phyloP scores from a whole-genome alignment of 345 rosid genomes.

The Brassica juncea region DNA sequence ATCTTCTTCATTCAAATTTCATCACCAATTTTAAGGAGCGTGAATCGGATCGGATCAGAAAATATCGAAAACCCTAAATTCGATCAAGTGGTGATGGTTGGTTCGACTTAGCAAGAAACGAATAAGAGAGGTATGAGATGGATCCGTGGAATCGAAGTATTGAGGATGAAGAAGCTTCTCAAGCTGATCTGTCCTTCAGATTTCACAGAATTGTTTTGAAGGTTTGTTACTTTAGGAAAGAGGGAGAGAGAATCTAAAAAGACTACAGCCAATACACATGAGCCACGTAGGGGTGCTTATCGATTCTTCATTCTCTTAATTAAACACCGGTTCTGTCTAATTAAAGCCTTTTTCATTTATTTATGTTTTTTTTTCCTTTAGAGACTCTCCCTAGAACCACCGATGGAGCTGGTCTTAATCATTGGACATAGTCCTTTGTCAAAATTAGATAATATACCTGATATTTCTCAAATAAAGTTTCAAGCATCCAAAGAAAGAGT shows the following conservation, averaged over 20 bases:
- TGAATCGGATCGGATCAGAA: neutral
- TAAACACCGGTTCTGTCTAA: too few relatives aligned
- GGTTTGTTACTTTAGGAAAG: constrained; percentile 20
- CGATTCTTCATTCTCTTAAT: too few relatives aligned
- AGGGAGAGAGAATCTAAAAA: neutral
- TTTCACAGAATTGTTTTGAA: constrained; percentile 2
- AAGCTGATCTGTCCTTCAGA: constrained; percentile 20
- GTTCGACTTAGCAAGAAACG: neutral
- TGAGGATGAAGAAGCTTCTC: constrained; percentile 17
- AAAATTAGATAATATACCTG: too few relatives aligned
- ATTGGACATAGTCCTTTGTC: too few relatives aligned
- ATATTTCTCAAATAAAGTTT: too few relatives aligned
- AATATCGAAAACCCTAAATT: neutral
- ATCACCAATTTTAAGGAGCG: neutral
- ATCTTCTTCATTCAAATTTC: constrained; percentile 5
- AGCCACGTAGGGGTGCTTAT: too few relatives aligned
- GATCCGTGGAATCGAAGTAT: neutral
- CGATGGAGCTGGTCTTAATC: too few relatives aligned
- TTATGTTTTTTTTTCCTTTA: too few relatives aligned
- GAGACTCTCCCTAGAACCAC: too few relatives aligned
- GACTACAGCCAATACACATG: too few relatives aligned
- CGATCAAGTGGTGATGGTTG: constrained; percentile 5
- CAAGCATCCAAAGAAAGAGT: too few relatives aligned
- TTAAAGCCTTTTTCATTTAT: too few relatives aligned
- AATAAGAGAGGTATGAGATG: constrained; percentile 8